Conservation (phyloP, 2,329 filamentous ascomycete genomes). For the Fusarium liriodendri region DNA sequence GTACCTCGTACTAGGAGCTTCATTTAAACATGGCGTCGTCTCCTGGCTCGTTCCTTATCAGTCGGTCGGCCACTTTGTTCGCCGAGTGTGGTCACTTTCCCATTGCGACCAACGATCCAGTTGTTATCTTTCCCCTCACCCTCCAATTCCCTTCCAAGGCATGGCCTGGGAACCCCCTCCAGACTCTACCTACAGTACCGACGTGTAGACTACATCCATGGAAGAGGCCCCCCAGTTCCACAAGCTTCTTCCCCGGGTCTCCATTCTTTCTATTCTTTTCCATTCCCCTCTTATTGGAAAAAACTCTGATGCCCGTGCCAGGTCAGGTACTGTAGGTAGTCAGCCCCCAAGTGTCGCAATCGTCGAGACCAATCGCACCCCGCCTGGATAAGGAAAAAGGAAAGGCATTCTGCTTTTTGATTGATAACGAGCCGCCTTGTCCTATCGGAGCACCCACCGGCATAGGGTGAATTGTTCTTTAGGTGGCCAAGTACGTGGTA, state of each 20-base stretch:
- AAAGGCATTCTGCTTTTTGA: constrained; percentile 11
- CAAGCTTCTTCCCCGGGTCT: constrained; percentile 35
- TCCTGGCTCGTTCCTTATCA: constrained; percentile 39
- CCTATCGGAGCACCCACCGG: constrained; percentile 30
- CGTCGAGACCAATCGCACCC: constrained; percentile 7
- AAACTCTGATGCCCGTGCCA: not conserved
- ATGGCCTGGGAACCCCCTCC: not conserved
- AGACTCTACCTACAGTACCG: constrained; percentile 2
- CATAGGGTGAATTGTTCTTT: not conserved
- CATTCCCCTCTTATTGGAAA: constrained; percentile 16
- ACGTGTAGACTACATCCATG: constrained; percentile 12
- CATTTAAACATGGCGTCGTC: constrained; percentile 33
- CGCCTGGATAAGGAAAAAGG: constrained; percentile 23
- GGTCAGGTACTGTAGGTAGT: not conserved
- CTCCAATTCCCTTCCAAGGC: constrained; percentile 16
- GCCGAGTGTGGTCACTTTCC: constrained; percentile 32
- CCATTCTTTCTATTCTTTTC: constrained; percentile 36
- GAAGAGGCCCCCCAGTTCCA: constrained; percentile 25
- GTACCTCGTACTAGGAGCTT: constrained; percentile 28
- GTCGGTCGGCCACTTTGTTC: constrained; percentile 33
- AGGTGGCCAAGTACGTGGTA: not conserved
- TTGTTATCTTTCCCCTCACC: constrained; percentile 36
- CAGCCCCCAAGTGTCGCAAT: constrained; percentile 1
- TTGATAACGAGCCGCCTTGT: constrained; percentile 40
- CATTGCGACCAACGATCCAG: constrained; percentile 33